Evolutionary conservation across 352 stramenopile genomes (phyloP), one percentile per base, ranked within the genome.

Genomic region (Globisporangium parvum): DNA sequence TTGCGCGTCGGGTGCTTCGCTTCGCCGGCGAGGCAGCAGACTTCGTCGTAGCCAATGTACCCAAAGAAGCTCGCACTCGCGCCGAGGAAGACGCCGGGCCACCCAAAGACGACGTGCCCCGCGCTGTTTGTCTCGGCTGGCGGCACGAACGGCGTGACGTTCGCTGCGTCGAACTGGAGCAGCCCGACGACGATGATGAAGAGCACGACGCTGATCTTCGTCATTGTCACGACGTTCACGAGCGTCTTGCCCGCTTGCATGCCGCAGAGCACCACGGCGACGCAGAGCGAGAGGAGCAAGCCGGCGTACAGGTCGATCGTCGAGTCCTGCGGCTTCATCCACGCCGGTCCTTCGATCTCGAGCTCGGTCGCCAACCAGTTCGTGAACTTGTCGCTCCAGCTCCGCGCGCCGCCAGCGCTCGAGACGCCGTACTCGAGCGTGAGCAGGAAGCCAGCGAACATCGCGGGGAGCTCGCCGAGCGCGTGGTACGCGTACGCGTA

Each of bases 31-130:
- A 98, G 63, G 53, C 93, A 98, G 66, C 91, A 98, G 3, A 99
- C 87, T 69, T 98, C 95, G 68, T 99, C 84, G 65, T 97, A 99
- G 15, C 96, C 96, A 55, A 99, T 86, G 66, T 97, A 98, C 3
- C 95, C 95, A 66, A 97, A 98, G 62, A 98, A 98, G 41, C 87
- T 96, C 33, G 89, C 89, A 31, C 90, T 96, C 0, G 91, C 85
- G 1, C 95, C 94, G 17, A 92, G 66, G 20, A 98, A 68, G 8
- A 98, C 75, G 0, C 89, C 88, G 0, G 71, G 71, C 70, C 70
- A 83, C 40, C 88, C 88, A 55, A 81, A 94, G 11, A 70, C 70
- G 11, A 78, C 44, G 5, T 69, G 55, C 0, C 80, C 73, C 10
- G 68, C 51, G 0, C 49, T 59, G 18, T 74, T 64, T 3, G 60